Evolutionary conservation across 805 yeast species (phyloP), one percentile per base, ranked within the genome.

Genomic region (Aciculoconidium aculeatum): DNA sequence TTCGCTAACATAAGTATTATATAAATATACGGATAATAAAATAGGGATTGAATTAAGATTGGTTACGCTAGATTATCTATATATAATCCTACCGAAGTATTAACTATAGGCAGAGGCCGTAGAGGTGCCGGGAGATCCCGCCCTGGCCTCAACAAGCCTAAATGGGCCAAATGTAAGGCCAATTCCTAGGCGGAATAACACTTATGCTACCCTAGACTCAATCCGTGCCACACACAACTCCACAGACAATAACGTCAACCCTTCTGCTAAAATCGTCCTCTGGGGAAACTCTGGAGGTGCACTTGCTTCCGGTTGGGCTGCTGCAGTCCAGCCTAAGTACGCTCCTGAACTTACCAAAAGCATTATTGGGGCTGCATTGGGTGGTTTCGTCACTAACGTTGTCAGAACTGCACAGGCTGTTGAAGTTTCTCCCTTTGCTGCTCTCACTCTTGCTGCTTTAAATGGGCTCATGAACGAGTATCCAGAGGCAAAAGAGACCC

Each of bases 201-300:
- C n/a, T n/a, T 45, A 51, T 5, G 53, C 52, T 5, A 39, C 46
- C 0, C 49, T 61, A 29, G 56, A 61, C 31, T 41, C 58, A 1
- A 31, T 61, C 12, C 34, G 59, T 25, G 67, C 54, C 3, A 38
- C 46, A 1, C 40, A 58, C 19, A 21, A 32, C 5, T 28, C 47
- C 6, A 37, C 35, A 2, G 32, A 44, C 15, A 40, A 58, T 1
- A 51, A 51, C 2, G 21, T 53, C 12, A 21, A 34, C 7, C 12
- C 36, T 5, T 39, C 44, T 21, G 52, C 61, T 2, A 24, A 37
- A 11, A 36, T 42, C 5, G 36, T 32, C 4, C 20, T 60, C 25
- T 57, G 58, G 58, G 67, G 67, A 1, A 61, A 53, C 30, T 55
- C 62, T 4, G 67, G 67, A n/a, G 67, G 65, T 7, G 44, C 61